phyloP scores from a whole-genome alignment of 345 rosid genomes.

The Syzygium aqueum region DNA sequence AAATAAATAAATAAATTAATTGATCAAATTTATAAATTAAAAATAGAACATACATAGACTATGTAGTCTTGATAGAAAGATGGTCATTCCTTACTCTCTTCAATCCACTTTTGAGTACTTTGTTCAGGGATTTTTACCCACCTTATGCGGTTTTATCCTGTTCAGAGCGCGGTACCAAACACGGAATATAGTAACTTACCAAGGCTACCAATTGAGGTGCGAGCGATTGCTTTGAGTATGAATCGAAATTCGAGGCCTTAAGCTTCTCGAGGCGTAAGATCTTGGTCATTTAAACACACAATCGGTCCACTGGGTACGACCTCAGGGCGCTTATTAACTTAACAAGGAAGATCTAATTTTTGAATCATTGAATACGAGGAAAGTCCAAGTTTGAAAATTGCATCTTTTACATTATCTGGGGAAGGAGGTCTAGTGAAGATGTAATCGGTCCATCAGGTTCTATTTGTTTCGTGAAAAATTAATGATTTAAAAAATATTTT shows the following conservation, averaged over 20 bases:
- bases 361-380: not conserved
- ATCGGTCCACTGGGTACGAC: not conserved
- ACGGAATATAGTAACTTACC: not conserved
- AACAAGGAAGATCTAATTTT: not conserved
- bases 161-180: rapidly evolving
- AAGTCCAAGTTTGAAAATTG: not conserved
- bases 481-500: not conserved
- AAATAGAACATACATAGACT: too few species aligned
- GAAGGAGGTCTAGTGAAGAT: not conserved
- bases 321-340: not conserved
- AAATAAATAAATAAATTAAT: too few species aligned
- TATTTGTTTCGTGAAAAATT: rapidly evolving
- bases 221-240: not conserved
- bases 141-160: rapidly evolving
- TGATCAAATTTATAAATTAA: too few species aligned
- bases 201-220: not conserved
- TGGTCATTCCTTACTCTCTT: too few species aligned
- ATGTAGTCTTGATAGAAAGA: too few species aligned
- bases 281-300: too few species aligned
- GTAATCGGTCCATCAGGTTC: not conserved
- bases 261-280: not conserved
- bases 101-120: not conserved
- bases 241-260: not conserved
- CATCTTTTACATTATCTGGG: not conserved
- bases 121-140: not conserved